These are phyloP conservation scores for Plasmodium vivax DNA, from an alignment of 169 alveolate genomes.

Conservation along the genomic window DNA sequence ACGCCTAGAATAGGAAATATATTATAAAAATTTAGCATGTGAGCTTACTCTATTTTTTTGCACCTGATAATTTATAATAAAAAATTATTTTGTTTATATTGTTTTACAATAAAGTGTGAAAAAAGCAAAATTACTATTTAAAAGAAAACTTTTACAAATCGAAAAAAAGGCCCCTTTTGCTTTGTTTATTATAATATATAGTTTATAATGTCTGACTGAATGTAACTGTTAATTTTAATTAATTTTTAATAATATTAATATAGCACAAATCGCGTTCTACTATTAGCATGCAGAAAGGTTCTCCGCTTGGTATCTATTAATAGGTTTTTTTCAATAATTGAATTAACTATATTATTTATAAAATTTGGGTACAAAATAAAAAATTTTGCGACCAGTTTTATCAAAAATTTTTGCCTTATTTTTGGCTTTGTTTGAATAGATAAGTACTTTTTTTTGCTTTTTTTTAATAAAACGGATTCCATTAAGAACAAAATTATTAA, in stretches of 20 bases:
- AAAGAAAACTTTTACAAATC: too few relatives aligned
- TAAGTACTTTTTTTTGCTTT: not conserved
- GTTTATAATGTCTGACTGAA: not conserved
- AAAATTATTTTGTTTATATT: too few relatives aligned
- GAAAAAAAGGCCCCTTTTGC: not conserved
- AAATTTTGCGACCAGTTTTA: not conserved
- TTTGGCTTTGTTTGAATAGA: not conserved
- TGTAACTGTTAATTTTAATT: too few relatives aligned
- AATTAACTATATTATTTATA: too few relatives aligned
- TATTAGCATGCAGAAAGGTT: not conserved
- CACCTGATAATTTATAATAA: not conserved
- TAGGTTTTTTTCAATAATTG: not conserved
- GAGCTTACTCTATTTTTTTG: not conserved
- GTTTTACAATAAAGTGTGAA: not conserved
- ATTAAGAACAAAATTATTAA: too few relatives aligned
- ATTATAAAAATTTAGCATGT: too few relatives aligned
- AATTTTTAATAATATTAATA: too few relatives aligned
- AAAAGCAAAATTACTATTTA: not conserved
- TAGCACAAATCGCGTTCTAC: not conserved
- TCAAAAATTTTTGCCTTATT: not conserved
- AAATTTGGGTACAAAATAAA: not conserved
- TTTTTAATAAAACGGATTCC: not conserved
- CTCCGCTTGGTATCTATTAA: not conserved
- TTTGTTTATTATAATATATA: too few relatives aligned
- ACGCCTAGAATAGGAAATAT: not conserved